Evolutionary conservation across 805 yeast genomes (phyloP).

Genomic region (Ogataea neopini): DNA sequence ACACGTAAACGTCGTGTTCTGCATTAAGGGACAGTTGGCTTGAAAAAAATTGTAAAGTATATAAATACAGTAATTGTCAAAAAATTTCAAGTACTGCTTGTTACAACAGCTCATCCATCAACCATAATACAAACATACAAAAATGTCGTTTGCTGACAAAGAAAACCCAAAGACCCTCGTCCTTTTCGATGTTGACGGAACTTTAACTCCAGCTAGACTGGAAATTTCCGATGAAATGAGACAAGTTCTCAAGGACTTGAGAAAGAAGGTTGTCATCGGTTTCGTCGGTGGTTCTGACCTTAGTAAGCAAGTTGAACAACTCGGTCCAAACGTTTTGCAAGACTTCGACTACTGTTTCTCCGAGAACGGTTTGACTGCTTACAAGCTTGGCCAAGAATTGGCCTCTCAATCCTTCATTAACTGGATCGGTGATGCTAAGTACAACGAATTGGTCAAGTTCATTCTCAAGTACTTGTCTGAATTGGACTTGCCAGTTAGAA

Average conservation of each 20-base stretch:
- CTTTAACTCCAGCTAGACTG: conserved; percentile 93
- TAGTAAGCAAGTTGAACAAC: conserved; percentile 92
- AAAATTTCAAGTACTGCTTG: background rate
- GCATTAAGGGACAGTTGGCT: conserved; percentile 2
- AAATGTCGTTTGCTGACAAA: conserved; percentile 58
- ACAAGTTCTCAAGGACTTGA: conserved; percentile 65
- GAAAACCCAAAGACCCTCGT: conserved; percentile 86
- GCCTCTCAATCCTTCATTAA: conserved; percentile 92
- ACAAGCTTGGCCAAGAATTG: conserved; percentile 82
- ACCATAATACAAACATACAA: background rate
- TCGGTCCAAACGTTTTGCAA: conserved; percentile 73
- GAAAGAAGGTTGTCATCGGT: conserved; percentile 93
- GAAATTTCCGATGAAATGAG: conserved; percentile 73
- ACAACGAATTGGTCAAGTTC: conserved; percentile 85
- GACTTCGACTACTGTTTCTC: conserved; percentile 95
- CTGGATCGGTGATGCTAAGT: conserved; percentile 95
- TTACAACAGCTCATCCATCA: background rate
- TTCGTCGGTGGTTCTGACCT: conserved; percentile 98
- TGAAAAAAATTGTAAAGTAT: background rate
- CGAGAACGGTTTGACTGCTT: conserved; percentile 98
- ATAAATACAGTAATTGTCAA: conserved; percentile 2
- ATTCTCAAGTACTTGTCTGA: conserved; percentile 81
- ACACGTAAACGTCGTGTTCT: conserved; percentile 8
- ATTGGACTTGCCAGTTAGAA: conserved; percentile 90
- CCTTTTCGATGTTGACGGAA: conserved; percentile 97